These are phyloP conservation scores for Aspergillus pseudonomiae DNA, from an alignment of 2,329 filamentous ascomycete species.

Conservation along the genomic window DNA sequence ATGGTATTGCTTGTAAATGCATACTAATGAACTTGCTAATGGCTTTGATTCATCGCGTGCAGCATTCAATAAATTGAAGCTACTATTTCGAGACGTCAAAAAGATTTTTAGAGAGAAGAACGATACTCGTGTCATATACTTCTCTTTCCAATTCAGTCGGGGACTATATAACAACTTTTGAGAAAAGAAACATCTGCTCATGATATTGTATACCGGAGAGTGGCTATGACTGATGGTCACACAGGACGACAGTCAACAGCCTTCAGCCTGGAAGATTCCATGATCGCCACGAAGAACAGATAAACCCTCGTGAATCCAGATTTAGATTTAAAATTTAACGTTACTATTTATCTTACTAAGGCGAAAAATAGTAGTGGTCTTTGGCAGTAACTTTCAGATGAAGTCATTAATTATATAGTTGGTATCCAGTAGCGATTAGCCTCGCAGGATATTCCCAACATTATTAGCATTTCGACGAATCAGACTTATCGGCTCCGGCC, in stretches of 20 bases:
- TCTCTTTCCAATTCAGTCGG: neutral
- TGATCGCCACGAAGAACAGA: neutral
- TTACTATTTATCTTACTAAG: no score
- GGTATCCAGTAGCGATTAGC: neutral
- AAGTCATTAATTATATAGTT: no score
- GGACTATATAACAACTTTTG: neutral
- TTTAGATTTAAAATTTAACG: no score
- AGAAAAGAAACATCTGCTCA: neutral
- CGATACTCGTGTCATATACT: neutral
- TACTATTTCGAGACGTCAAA: neutral
- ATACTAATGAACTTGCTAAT: neutral
- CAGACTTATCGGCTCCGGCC: slow-evolving; percentile 14
- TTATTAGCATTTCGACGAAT: slow-evolving; percentile 10
- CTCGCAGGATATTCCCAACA: neutral
- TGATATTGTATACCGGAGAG: neutral
- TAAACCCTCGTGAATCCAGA: neutral
- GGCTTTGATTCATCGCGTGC: neutral
- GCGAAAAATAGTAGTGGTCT: no score
- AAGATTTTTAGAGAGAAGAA: neutral
- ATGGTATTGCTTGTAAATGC: neutral
- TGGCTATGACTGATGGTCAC: neutral
- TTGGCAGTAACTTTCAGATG: no score
- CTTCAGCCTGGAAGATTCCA: neutral
- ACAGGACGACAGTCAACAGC: neutral
- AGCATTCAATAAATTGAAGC: neutral